phyloP scores from a whole-genome alignment of 495 filamentous ascomycete genomes.

The Penicillium pancosmium region DNA sequence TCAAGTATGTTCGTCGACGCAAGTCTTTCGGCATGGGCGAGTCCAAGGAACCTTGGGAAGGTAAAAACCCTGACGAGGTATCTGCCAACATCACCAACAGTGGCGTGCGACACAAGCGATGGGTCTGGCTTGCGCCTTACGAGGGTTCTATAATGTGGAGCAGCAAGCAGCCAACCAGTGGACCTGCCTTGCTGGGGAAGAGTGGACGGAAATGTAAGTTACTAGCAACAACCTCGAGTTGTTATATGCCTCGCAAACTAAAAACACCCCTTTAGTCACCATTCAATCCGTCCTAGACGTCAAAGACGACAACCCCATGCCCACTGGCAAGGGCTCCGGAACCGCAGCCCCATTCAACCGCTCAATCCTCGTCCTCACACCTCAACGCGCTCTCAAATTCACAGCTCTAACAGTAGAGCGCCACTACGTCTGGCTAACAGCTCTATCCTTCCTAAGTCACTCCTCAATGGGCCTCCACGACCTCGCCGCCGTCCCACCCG shows the following conservation, averaged over 20 bases:
- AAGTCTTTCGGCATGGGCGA: slow-evolving; percentile 85
- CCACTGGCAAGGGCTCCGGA: slow-evolving; percentile 59
- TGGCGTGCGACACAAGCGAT: slow-evolving; percentile 84
- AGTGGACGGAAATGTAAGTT: slow-evolving; percentile 90
- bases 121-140: slow-evolving; percentile 98
- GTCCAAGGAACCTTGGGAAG: slow-evolving; percentile 61
- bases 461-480: slow-evolving; percentile 74
- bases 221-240: background rate
- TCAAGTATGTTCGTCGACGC: slow-evolving; percentile 91
- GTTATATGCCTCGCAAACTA: slow-evolving; percentile 7
- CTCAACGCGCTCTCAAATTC: slow-evolving; percentile 92
- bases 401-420: slow-evolving; percentile 81
- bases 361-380: slow-evolving; percentile 93
- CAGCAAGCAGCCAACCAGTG: slow-evolving; percentile 91
- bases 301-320: slow-evolving; percentile 88
- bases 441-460: slow-evolving; percentile 90
- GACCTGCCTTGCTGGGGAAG: slow-evolving; percentile 89
- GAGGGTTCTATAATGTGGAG: slow-evolving; percentile 97
- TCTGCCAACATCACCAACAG: slow-evolving; percentile 57
- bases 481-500: slow-evolving; percentile 57
- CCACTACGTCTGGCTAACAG: slow-evolving; percentile 94
- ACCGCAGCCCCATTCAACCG: slow-evolving; percentile 72
- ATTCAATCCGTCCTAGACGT: slow-evolving; percentile 98
- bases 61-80: slow-evolving; percentile 49
- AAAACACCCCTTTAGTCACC: slow-evolving; percentile 57